A percentile compares a stretch with the other conserved stretches of the same genome.
These are phyloP conservation scores for Trichoderma atroviride DNA, from an alignment of 2,329 filamentous ascomycete species.

Conservation along the genomic window DNA sequence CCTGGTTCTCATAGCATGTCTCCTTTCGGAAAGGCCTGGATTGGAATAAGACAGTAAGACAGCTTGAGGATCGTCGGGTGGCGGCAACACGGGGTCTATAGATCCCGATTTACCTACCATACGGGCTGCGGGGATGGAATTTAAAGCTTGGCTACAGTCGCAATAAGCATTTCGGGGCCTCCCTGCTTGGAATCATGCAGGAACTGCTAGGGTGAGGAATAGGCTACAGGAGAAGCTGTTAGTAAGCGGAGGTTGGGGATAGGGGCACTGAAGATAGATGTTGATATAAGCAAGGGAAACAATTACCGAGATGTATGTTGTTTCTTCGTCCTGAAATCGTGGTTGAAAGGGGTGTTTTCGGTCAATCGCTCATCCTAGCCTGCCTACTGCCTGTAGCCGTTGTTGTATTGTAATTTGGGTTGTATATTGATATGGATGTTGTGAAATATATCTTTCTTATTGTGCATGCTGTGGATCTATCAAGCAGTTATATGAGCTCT, in stretches of 20 bases:
- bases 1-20: neutral
- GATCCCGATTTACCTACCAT: neutral
- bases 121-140: neutral
- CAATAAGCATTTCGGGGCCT: neutral
- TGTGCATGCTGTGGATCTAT: no score
- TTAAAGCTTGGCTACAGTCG: neutral
- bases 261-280: neutral
- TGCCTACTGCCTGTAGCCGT: neutral
- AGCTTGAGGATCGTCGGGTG: neutral
- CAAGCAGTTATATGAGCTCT: no score
- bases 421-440: neutral
- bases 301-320: no score
- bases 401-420: neutral
- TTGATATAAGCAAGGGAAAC: neutral
- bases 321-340: no score
- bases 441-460: no score
- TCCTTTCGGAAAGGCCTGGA: neutral
- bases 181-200: neutral
- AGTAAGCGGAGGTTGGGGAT: neutral
- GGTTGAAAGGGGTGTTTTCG: neutral
- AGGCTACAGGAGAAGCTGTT: neutral
- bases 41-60: neutral
- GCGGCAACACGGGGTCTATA: neutral
- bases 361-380: neutral
- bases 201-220: neutral